Evolutionary conservation across 805 yeast genomes (phyloP).

Genomic region (Diddensiella santjacobensis): DNA sequence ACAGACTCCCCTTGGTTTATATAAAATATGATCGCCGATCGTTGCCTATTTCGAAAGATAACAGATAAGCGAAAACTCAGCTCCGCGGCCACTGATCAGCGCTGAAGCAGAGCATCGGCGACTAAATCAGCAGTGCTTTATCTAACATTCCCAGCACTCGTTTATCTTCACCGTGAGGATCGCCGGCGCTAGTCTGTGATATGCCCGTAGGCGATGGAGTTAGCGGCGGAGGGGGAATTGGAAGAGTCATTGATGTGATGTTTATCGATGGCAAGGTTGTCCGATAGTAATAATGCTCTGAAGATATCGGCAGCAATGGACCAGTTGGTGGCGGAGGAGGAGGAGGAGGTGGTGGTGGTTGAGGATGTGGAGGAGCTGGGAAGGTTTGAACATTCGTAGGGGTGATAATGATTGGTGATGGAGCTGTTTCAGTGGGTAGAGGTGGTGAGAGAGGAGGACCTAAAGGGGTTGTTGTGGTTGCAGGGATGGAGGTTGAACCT

Average conservation of each 20-base stretch:
- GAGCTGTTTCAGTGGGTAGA: neutral
- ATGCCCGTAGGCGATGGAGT: neutral
- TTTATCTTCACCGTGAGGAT: conserved; percentile 13
- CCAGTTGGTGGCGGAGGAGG: conserved; percentile 8
- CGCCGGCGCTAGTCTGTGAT: neutral
- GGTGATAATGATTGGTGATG: neutral
- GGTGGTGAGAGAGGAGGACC: conserved; percentile 1
- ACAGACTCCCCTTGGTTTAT: no score
- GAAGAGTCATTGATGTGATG: conserved; percentile 1
- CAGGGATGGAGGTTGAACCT: conserved; percentile 21
- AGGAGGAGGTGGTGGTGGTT: conserved; percentile 10
- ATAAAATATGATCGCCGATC: neutral
- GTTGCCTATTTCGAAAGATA: neutral
- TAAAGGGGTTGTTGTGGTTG: conserved; percentile 19
- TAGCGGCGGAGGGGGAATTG: conserved; percentile 3
- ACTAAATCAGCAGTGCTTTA: conserved; percentile 1
- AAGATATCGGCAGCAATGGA: conserved; percentile 5
- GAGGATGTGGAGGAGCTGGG: neutral
- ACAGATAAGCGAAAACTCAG: neutral
- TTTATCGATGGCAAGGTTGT: neutral
- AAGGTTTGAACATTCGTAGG: neutral
- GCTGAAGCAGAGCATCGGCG: no score
- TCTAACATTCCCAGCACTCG: conserved; percentile 20
- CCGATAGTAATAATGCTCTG: neutral
- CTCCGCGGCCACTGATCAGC: neutral